phyloP scores from a whole-genome alignment of 371 early-diverging fungal genomes.

The Actinomortierella ambigua region DNA sequence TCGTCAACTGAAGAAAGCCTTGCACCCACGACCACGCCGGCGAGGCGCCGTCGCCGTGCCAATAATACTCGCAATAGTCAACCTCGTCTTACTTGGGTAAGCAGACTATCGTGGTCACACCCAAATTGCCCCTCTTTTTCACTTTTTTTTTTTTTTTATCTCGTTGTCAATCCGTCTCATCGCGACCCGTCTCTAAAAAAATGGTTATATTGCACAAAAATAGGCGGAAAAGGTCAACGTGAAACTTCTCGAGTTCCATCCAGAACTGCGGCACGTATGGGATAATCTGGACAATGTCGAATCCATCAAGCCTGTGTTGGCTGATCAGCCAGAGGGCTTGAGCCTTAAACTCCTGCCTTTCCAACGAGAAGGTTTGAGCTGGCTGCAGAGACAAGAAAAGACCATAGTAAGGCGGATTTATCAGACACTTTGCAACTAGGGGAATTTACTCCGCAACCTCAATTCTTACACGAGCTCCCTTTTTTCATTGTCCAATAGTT shows the following conservation, averaged over 20 bases:
- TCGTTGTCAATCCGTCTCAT: neutral
- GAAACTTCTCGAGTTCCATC: conserved; percentile 54
- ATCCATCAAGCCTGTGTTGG: conserved; percentile 40
- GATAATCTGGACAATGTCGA: conserved; percentile 59
- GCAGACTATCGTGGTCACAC: neutral
- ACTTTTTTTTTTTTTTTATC: neutral
- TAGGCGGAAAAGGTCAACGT: conserved; percentile 31
- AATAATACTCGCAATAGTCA: neutral
- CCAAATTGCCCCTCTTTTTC: neutral
- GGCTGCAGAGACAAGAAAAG: conserved; percentile 82
- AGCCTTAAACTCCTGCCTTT: conserved; percentile 86
- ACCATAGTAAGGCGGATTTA: conserved; percentile 44
- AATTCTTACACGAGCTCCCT: neutral
- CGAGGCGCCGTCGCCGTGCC: neutral
- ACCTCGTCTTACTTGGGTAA: neutral
- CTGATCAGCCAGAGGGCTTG: conserved; percentile 74
- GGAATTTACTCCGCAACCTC: neutral
- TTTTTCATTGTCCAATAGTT: conserved; percentile 48
- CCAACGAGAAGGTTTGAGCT: conserved; percentile 85
- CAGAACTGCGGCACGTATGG: conserved; percentile 74
- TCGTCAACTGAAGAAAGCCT: no score
- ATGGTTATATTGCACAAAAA: neutral
- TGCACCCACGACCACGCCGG: no score
- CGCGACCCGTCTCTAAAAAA: neutral
- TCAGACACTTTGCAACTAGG: neutral